phyloP scores from a whole-genome alignment of 1,139 yeast species.

The Pichia inconspicua region DNA sequence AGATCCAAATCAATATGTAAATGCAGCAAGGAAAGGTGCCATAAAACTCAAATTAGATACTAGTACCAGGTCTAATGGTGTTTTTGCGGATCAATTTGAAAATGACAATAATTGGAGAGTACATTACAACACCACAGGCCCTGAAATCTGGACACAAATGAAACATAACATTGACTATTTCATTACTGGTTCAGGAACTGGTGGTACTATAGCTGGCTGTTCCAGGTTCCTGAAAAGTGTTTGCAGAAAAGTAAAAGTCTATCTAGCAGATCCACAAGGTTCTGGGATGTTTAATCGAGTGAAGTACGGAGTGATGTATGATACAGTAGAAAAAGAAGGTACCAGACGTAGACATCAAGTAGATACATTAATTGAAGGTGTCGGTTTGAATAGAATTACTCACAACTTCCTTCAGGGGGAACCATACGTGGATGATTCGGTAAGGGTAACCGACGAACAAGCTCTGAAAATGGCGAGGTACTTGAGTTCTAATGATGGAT shows the following conservation, averaged over 20 bases:
- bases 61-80: slow-evolving; percentile 40
- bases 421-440: slow-evolving; percentile 62
- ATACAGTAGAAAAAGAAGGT: slow-evolving; percentile 81
- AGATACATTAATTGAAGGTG: slow-evolving; percentile 89
- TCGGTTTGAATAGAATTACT: slow-evolving; percentile 83
- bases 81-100: slow-evolving; percentile 94
- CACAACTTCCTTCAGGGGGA: slow-evolving; percentile 73
- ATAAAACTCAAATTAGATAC: slow-evolving; percentile 40
- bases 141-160: slow-evolving; percentile 75
- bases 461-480: slow-evolving; percentile 85
- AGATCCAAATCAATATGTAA: slow-evolving; percentile 88
- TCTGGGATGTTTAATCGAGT: slow-evolving; percentile 82
- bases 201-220: slow-evolving; percentile 88
- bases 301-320: slow-evolving; percentile 90
- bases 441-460: slow-evolving; percentile 69
- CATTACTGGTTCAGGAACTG: slow-evolving; percentile 68
- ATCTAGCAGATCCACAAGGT: slow-evolving; percentile 94
- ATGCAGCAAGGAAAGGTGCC: slow-evolving; percentile 70
- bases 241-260: slow-evolving; percentile 33
- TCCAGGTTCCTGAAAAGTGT: slow-evolving; percentile 59
- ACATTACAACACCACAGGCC: slow-evolving; percentile 81
- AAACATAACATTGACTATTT: slow-evolving; percentile 60
- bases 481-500: slow-evolving; percentile 74
- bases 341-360: slow-evolving; percentile 93
- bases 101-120: slow-evolving; percentile 84